A percentile compares a stretch with the other conserved stretches of the same genome.
These are phyloP conservation scores for Lentithecium fluviatile DNA, from an alignment of 495 filamentous ascomycete species.

Conservation along the genomic window DNA sequence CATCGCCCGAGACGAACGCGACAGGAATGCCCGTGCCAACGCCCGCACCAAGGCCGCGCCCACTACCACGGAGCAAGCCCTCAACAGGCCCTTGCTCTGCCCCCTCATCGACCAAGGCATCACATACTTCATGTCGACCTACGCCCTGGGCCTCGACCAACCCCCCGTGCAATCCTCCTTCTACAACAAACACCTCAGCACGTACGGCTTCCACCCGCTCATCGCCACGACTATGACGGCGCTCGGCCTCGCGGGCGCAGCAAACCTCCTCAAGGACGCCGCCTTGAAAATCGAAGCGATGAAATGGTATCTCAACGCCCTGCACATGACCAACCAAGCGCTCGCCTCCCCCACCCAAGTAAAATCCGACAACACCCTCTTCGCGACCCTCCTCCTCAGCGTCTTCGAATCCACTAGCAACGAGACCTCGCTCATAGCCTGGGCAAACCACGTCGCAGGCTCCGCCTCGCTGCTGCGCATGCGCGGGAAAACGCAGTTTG, in stretches of 20 bases:
- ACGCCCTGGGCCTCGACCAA: constrained; percentile 19
- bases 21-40: background rate
- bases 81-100: constrained; percentile 8
- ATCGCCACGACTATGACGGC: constrained; percentile 42
- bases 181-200: constrained; percentile 14
- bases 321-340: constrained; percentile 54
- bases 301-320: constrained; percentile 51
- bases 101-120: constrained; percentile 20
- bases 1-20: constrained; percentile 6
- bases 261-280: constrained; percentile 44
- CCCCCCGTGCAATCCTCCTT: constrained; percentile 1
- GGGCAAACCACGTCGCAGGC: constrained; percentile 61
- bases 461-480: constrained; percentile 57
- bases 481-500: constrained; percentile 57
- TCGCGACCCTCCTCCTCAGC: constrained; percentile 60
- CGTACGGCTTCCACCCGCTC: constrained; percentile 26
- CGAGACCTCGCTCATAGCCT: constrained; percentile 38
- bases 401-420: constrained; percentile 44
- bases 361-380: constrained; percentile 60
- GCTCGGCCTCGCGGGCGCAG: constrained; percentile 54
- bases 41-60: background rate
- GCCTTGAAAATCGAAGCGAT: constrained; percentile 46
- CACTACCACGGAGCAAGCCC: background rate
- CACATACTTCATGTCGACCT: constrained; percentile 27
- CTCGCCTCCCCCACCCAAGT: constrained; percentile 54